Percentiles rank a stretch among this genome's conserved stretches.
phyloP scores from a whole-genome alignment of 768 basidiomycete species.

The Ramaria sp. region DNA sequence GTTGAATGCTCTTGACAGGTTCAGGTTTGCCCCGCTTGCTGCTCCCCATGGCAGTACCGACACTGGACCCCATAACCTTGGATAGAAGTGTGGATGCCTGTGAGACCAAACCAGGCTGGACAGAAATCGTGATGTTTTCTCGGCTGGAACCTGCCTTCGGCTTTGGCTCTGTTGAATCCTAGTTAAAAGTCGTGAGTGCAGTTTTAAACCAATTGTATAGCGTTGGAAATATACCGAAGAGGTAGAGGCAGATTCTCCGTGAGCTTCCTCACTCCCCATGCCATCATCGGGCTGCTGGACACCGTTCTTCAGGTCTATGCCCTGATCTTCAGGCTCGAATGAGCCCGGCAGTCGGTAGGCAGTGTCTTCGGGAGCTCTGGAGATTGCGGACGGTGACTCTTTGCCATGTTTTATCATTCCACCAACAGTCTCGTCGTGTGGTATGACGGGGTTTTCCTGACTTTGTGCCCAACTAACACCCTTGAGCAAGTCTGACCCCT shows the following conservation, averaged over 20 bases:
- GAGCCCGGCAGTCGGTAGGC: neutral
- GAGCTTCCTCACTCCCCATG: neutral
- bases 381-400: neutral
- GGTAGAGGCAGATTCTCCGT: neutral
- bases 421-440: neutral
- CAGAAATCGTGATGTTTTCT: slow-evolving; percentile 18
- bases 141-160: slow-evolving; percentile 45
- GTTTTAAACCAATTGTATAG: slow-evolving; percentile 4
- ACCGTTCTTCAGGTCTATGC: too few species aligned
- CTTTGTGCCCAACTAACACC: neutral
- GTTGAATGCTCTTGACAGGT: slow-evolving; percentile 65
- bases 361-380: neutral
- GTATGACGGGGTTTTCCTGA: neutral
- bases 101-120: slow-evolving; percentile 53
- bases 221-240: neutral
- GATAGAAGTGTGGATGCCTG: slow-evolving; percentile 51
- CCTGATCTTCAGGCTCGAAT: neutral
- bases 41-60: slow-evolving; percentile 55
- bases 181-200: slow-evolving; percentile 1
- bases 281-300: too few species aligned
- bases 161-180: slow-evolving; percentile 31
- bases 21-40: slow-evolving; percentile 66
- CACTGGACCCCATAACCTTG: slow-evolving; percentile 13
- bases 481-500: neutral
- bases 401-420: neutral